Percentiles rank a stretch among this genome's conserved stretches.
These are phyloP conservation scores for Colletotrichum brevisporum DNA, from an alignment of 2,329 filamentous ascomycete genomes.

Conservation along the genomic window DNA sequence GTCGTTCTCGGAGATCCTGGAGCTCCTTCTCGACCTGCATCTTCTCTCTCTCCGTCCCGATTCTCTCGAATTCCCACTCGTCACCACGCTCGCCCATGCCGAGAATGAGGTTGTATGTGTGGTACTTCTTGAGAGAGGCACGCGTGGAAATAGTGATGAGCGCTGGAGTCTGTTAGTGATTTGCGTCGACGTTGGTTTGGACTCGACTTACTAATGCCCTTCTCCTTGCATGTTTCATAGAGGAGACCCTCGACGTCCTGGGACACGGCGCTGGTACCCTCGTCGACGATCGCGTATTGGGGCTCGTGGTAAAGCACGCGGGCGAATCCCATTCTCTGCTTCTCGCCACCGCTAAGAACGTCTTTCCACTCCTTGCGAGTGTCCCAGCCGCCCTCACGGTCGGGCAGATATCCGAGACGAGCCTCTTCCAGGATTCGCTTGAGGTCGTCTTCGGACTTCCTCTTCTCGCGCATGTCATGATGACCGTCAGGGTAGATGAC, in stretches of 20 bases:
- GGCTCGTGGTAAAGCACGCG: slow-evolving; percentile 95
- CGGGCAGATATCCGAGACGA: slow-evolving; percentile 87
- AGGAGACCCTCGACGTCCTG: slow-evolving; percentile 94
- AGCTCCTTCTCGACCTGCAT: slow-evolving; percentile 93
- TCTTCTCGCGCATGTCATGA: slow-evolving; percentile 89
- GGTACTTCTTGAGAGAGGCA: slow-evolving; percentile 94
- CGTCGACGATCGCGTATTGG: slow-evolving; percentile 93
- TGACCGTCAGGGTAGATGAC: slow-evolving; percentile 98
- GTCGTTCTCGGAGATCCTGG: slow-evolving; percentile 82
- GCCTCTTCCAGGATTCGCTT: slow-evolving; percentile 85
- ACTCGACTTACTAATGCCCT: slow-evolving; percentile 84
- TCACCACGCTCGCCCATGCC: slow-evolving; percentile 85
- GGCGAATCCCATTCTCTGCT: slow-evolving; percentile 94
- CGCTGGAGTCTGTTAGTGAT: slow-evolving; percentile 62
- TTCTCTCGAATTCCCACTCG: slow-evolving; percentile 93
- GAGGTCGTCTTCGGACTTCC: slow-evolving; percentile 83
- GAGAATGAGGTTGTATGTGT: slow-evolving; percentile 90
- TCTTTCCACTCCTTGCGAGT: slow-evolving; percentile 99
- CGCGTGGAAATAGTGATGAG: slow-evolving; percentile 96
- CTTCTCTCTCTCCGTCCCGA: slow-evolving; percentile 94
- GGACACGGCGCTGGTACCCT: slow-evolving; percentile 94
- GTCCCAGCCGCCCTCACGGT: slow-evolving; percentile 96
- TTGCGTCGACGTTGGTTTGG: background rate
- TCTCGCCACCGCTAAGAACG: slow-evolving; percentile 96
- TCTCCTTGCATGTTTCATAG: slow-evolving; percentile 93